These are phyloP conservation scores for Mortierella hygrophila DNA, from an alignment of 192 early-diverging fungal genomes.

Conservation along the genomic window DNA sequence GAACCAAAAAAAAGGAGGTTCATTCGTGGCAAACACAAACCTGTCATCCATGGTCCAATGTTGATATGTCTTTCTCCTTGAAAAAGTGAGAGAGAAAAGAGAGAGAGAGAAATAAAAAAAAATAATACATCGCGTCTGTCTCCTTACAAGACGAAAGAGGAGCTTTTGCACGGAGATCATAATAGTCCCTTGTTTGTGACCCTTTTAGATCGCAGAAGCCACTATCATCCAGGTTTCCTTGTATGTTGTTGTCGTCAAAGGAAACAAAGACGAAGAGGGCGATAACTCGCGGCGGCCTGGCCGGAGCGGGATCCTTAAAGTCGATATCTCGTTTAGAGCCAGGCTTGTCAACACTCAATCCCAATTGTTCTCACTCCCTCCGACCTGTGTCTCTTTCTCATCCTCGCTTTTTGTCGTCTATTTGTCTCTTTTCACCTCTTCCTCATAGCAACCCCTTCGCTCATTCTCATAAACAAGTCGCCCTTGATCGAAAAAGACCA, in stretches of 20 bases:
- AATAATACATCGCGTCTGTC: not conserved
- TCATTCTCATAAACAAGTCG: not conserved
- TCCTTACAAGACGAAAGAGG: not conserved
- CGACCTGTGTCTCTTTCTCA: not conserved
- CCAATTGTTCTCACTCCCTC: not conserved
- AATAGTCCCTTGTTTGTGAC: not conserved
- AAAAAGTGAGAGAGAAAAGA: not conserved
- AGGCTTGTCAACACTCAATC: too few relatives aligned
- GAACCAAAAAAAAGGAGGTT: constrained; percentile 3
- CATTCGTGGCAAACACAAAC: not conserved
- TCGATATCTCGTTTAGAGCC: not conserved
- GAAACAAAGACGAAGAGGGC: not conserved
- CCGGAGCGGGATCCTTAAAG: not conserved
- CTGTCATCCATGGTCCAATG: not conserved
- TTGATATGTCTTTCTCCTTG: constrained; percentile 6
- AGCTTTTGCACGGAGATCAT: constrained; percentile 7
- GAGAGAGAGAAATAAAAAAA: not conserved
- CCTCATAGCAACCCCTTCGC: not conserved
- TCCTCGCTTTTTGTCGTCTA: not conserved
- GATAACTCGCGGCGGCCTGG: not conserved
- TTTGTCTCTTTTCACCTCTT: not conserved
- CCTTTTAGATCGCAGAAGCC: not conserved
- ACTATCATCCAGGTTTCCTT: constrained; percentile 1
- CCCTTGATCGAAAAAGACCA: not conserved
- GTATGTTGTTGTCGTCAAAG: too few relatives aligned